Conservation (phyloP, 1,139 yeast genomes). For the Pichia sp. region DNA sequence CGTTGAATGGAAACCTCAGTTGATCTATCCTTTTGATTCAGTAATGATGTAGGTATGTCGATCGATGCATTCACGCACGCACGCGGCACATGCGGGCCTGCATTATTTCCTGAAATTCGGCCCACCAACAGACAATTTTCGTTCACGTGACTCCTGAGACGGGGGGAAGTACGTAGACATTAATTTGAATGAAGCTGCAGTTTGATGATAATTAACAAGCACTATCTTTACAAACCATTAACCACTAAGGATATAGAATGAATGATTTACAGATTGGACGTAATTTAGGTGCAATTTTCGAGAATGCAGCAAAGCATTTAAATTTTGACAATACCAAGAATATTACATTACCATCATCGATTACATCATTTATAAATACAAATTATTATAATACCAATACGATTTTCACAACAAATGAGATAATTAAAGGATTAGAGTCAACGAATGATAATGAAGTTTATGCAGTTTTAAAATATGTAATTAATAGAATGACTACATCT, state of each 20-base stretch:
- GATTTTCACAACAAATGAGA: constrained; percentile 44
- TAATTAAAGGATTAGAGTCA: constrained; percentile 59
- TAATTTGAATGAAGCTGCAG: no score
- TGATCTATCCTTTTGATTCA: no score
- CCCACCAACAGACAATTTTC: no score
- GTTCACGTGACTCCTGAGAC: no score
- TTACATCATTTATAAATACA: constrained; percentile 22
- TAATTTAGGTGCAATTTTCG: constrained; percentile 48
- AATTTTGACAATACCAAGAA: constrained; percentile 21
- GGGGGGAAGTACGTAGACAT: no score
- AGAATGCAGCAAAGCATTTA: constrained; percentile 54
- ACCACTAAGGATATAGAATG: constrained; percentile 36
- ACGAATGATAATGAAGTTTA: constrained; percentile 46
- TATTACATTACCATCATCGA: constrained; percentile 24
- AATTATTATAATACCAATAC: constrained; percentile 19
- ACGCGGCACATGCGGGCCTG: no score
- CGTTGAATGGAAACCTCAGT: no score
- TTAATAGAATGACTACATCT: constrained; percentile 59
- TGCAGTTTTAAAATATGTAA: constrained; percentile 69
- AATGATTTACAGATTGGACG: constrained; percentile 38
- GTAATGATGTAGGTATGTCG: no score
- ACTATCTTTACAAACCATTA: no score
- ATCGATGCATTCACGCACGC: no score
- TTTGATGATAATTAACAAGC: no score
- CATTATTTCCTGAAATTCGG: no score